phyloP scores from a whole-genome alignment of 345 rosid genomes.

The Citrus trifoliata region DNA sequence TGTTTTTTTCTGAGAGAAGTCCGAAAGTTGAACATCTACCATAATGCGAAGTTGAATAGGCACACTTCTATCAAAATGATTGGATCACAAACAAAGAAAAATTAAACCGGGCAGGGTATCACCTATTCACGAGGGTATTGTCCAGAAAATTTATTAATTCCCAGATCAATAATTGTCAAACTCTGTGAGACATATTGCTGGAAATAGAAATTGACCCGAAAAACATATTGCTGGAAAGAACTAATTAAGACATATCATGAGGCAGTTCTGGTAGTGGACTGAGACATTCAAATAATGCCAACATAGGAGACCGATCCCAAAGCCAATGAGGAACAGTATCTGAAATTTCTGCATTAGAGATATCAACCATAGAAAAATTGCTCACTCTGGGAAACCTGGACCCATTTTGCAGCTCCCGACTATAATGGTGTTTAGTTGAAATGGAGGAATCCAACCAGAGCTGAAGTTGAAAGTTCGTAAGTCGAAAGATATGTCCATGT shows the following conservation, averaged over 20 bases:
- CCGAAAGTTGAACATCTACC: neutral
- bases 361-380: constrained; percentile 6
- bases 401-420: too few species aligned
- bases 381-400: constrained; percentile 21
- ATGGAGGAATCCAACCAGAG: constrained; percentile 15
- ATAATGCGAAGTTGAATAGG: neutral
- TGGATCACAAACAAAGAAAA: constrained; percentile 15
- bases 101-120: neutral
- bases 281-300: constrained; percentile 15
- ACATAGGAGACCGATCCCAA: constrained; percentile 9
- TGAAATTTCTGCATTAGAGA: constrained; percentile 25
- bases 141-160: constrained; percentile 20
- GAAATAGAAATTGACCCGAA: constrained; percentile 24
- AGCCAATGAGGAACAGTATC: constrained; percentile 22
- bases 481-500: neutral
- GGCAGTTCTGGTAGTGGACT: constrained; percentile 10
- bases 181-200: neutral
- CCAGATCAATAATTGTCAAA: constrained; percentile 14
- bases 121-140: constrained; percentile 21
- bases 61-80: constrained; percentile 11
- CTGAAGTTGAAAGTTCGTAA: neutral
- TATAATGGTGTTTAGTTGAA: neutral
- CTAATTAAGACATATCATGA: constrained; percentile 14
- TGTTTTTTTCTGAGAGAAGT: neutral
- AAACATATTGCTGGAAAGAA: constrained; percentile 34